These are phyloP conservation scores for Huntiella savannae DNA, from an alignment of 2,329 filamentous ascomycete genomes.

Conservation along the genomic window DNA sequence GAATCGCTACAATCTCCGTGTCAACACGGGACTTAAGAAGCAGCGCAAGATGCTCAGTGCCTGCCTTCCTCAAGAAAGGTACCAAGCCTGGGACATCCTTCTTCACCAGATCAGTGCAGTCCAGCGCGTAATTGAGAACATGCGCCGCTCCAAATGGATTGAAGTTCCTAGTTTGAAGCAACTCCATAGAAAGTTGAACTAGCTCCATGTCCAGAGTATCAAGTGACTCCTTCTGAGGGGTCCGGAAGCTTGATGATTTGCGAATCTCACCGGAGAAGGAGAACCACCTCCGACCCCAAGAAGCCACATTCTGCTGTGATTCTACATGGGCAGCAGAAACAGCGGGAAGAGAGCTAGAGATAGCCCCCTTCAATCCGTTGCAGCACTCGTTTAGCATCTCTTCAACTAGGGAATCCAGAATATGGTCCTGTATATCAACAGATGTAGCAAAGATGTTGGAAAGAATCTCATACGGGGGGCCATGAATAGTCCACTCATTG, in stretches of 20 bases:
- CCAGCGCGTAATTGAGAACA: slow-evolving; percentile 17
- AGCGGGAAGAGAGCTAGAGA: slow-evolving; percentile 61
- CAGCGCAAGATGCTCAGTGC: slow-evolving; percentile 16
- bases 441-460: slow-evolving; percentile 4
- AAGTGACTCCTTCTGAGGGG: slow-evolving; percentile 11
- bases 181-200: slow-evolving; percentile 17
- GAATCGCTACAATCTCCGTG: slow-evolving; percentile 42
- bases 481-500: slow-evolving; percentile 16
- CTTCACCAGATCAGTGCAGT: slow-evolving; percentile 6
- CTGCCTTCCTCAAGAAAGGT: slow-evolving; percentile 6
- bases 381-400: slow-evolving; percentile 34
- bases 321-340: slow-evolving; percentile 57
- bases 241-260: neutral
- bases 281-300: slow-evolving; percentile 51
- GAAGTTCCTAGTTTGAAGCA: slow-evolving; percentile 32
- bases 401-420: slow-evolving; percentile 15
- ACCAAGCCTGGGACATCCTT: slow-evolving; percentile 4
- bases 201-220: slow-evolving; percentile 15
- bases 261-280: slow-evolving; percentile 14
- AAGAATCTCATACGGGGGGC: slow-evolving; percentile 8
- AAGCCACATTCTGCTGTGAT: slow-evolving; percentile 51
- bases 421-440: neutral
- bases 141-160: slow-evolving; percentile 37
- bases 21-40: slow-evolving; percentile 48
- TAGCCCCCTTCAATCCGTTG: slow-evolving; percentile 23